These are phyloP conservation scores for Myochromella boudieri DNA, from an alignment of 768 basidiomycete species.

Conservation along the genomic window DNA sequence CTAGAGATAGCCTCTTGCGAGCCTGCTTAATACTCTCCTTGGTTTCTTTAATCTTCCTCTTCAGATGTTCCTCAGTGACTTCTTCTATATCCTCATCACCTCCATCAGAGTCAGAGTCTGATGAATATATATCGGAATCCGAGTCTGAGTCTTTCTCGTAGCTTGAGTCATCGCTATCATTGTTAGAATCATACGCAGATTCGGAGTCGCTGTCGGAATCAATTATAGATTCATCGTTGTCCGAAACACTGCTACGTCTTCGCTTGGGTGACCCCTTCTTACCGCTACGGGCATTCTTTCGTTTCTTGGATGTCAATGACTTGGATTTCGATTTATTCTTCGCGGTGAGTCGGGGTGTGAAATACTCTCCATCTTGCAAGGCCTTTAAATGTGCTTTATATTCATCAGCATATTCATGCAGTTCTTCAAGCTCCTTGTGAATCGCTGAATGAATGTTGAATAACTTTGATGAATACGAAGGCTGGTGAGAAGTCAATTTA, in stretches of 20 bases:
- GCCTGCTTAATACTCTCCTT: conserved; percentile 39
- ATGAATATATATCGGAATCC: conserved; percentile 15
- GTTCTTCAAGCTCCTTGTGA: conserved; percentile 35
- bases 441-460: conserved; percentile 29
- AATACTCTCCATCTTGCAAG: conserved; percentile 42
- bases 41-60: conserved; percentile 42
- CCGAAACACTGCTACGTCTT: conserved; percentile 29
- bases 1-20: conserved; percentile 35
- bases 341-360: conserved; percentile 40
- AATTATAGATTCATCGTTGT: conserved; percentile 32
- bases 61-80: conserved; percentile 43
- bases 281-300: conserved; percentile 44
- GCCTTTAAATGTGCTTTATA: conserved; percentile 47
- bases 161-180: conserved; percentile 16
- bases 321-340: conserved; percentile 21
- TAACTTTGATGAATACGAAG: background rate
- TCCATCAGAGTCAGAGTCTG: conserved; percentile 18
- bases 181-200: conserved; percentile 20
- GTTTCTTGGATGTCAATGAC: conserved; percentile 36
- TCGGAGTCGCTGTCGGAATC: conserved; percentile 29
- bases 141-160: conserved; percentile 14
- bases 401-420: conserved; percentile 37
- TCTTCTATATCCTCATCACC: conserved; percentile 34
- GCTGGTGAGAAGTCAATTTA: conserved; percentile 18
- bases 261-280: conserved; percentile 46